Conservation (phyloP, 2,329 filamentous ascomycete species). For the Rhynchosporium agropyri region DNA sequence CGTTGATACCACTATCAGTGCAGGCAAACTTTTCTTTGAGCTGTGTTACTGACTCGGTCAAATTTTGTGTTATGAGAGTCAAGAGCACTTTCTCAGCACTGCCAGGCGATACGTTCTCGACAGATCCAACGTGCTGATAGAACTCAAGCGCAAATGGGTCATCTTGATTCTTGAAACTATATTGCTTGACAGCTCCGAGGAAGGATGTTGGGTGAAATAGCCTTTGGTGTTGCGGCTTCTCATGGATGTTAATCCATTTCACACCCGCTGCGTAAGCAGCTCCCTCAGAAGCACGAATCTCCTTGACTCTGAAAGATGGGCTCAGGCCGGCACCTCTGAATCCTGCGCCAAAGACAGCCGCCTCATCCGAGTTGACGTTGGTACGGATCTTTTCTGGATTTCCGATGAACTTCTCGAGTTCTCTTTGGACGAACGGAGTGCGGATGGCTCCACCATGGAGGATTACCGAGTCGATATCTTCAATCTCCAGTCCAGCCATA, state of each 20-base stretch:
- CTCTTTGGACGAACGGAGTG: constrained; percentile 91
- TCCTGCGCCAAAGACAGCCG: constrained; percentile 91
- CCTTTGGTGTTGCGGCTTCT: constrained; percentile 75
- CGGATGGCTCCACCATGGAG: constrained; percentile 88
- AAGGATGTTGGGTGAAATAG: constrained; percentile 80
- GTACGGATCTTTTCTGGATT: constrained; percentile 78
- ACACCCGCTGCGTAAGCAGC: constrained; percentile 74
- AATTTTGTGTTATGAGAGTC: constrained; percentile 75
- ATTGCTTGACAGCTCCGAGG: constrained; percentile 78
- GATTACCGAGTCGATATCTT: constrained; percentile 85
- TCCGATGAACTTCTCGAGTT: constrained; percentile 76
- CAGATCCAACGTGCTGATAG: constrained; percentile 67
- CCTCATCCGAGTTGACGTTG: constrained; percentile 96
- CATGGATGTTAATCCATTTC: constrained; percentile 70
- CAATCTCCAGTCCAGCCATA: constrained; percentile 70
- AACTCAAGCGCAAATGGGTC: constrained; percentile 77
- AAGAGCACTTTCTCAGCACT: constrained; percentile 63
- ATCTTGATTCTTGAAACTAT: constrained; percentile 78
- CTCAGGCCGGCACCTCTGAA: constrained; percentile 93
- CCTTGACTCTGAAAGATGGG: constrained; percentile 96
- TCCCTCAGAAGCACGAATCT: constrained; percentile 82
- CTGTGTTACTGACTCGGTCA: constrained; percentile 79
- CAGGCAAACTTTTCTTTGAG: constrained; percentile 77
- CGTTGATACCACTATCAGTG: constrained; percentile 72
- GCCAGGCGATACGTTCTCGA: constrained; percentile 46